Evolutionary conservation across 2,329 filamentous ascomycete species (phyloP).

Genomic region (Colletotrichum acutatum): DNA sequence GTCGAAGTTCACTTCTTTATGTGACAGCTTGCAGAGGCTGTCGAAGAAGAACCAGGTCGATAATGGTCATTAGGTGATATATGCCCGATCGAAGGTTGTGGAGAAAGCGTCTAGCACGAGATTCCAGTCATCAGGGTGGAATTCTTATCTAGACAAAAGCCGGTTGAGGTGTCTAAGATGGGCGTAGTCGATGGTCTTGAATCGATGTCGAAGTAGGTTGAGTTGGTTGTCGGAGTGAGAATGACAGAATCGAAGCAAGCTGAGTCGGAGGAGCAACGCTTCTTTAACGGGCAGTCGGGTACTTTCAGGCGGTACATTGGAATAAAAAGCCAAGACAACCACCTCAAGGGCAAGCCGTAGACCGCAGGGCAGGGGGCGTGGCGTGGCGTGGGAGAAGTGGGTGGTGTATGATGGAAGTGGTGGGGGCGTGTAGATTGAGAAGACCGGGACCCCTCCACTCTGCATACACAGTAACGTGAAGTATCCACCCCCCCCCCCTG

Average conservation of each 20-base stretch:
- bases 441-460: too few relatives aligned
- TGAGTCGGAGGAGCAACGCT: constrained; percentile 33
- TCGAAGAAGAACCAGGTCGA: constrained; percentile 30
- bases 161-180: not conserved
- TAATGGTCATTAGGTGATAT: constrained; percentile 29
- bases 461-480: too few relatives aligned
- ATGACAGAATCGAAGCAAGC: not conserved
- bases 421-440: not conserved
- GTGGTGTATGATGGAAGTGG: not conserved
- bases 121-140: constrained; percentile 24
- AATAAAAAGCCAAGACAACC: not conserved
- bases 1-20: constrained; percentile 19
- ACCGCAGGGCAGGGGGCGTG: constrained; percentile 20
- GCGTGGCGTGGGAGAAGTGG: constrained; percentile 20
- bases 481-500: too few relatives aligned
- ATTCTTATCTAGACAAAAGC: constrained; percentile 6
- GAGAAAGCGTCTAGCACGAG: constrained; percentile 20
- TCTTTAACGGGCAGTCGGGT: constrained; percentile 30
- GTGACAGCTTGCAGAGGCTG: constrained; percentile 34
- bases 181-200: not conserved
- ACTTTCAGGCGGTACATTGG: constrained; percentile 25
- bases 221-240: not conserved
- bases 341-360: constrained; percentile 5
- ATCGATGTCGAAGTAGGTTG: constrained; percentile 3
- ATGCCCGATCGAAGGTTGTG: not conserved